Evolutionary conservation across 495 filamentous ascomycete genomes (phyloP).

Genomic region (Astrocystis sublimbata): DNA sequence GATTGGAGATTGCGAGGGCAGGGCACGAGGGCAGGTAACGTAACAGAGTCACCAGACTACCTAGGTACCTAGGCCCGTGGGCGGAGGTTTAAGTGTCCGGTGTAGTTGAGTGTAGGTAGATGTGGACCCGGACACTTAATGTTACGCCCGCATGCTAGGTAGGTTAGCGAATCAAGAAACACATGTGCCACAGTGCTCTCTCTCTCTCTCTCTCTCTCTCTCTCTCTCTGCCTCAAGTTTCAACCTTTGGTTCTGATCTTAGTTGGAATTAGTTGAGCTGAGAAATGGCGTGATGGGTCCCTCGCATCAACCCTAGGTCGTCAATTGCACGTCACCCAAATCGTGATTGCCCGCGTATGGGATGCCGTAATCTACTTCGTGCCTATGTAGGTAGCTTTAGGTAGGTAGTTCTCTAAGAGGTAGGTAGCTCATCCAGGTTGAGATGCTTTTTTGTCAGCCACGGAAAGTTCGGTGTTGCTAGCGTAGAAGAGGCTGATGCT

Average conservation of each 20-base stretch:
- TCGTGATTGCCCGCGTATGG: background rate
- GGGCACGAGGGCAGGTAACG: background rate
- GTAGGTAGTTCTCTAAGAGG: too few species aligned
- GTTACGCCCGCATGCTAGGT: too few species aligned
- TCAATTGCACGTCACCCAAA: background rate
- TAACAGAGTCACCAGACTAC: background rate
- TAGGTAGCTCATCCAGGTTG: background rate
- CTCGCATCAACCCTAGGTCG: background rate
- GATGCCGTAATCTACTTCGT: background rate
- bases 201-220: too few species aligned
- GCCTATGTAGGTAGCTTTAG: too few species aligned
- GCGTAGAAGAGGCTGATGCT: background rate
- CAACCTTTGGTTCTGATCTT: background rate
- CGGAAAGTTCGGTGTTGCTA: background rate
- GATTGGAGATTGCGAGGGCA: constrained; percentile 6
- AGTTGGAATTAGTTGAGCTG: too few species aligned
- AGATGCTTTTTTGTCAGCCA: background rate
- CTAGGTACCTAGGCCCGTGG: too few species aligned
- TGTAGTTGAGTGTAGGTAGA: too few species aligned
- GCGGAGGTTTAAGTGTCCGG: too few species aligned
- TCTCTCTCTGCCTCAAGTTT: background rate
- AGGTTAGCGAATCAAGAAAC: background rate
- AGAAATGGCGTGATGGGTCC: background rate
- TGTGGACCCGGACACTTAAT: too few species aligned
- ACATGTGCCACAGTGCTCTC: constrained; percentile 7